Percentiles rank a stretch among this genome's conserved stretches.
phyloP scores from a whole-genome alignment of 805 yeast species.

The Ogataea paradorogensis region DNA sequence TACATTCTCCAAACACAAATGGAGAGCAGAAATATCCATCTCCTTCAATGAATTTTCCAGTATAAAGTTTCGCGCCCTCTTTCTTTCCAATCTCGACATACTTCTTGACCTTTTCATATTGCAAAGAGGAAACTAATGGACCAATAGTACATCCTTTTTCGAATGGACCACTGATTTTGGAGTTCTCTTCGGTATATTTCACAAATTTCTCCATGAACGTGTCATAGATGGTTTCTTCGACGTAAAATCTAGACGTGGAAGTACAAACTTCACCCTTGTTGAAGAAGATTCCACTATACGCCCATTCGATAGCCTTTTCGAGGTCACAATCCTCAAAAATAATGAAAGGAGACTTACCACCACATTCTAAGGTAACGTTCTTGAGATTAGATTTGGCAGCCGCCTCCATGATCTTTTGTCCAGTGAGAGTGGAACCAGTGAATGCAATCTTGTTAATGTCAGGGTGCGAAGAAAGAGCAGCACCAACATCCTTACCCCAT shows the following conservation, averaged over 20 bases:
- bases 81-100: constrained; percentile 64
- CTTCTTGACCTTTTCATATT: constrained; percentile 62
- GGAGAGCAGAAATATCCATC: constrained; percentile 72
- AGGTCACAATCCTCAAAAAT: constrained; percentile 52
- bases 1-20: constrained; percentile 68
- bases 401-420: constrained; percentile 63
- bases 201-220: constrained; percentile 39
- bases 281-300: constrained; percentile 44
- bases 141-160: constrained; percentile 66
- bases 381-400: constrained; percentile 58
- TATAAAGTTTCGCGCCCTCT: constrained; percentile 68
- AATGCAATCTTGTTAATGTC: constrained; percentile 70
- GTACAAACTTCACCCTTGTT: constrained; percentile 49
- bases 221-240: constrained; percentile 43
- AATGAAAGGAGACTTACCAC: constrained; percentile 57
- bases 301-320: constrained; percentile 52
- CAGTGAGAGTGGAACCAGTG: constrained; percentile 78
- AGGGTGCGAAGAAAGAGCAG: constrained; percentile 62
- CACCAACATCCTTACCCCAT: constrained; percentile 67
- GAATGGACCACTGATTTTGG: constrained; percentile 68
- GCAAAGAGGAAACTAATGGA: constrained; percentile 67
- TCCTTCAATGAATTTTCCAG: constrained; percentile 58
- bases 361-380: constrained; percentile 59
- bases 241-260: constrained; percentile 45
- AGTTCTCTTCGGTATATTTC: constrained; percentile 35